These are phyloP conservation scores for Diaporthe velutina DNA, from an alignment of 2,329 filamentous ascomycete genomes.

Conservation along the genomic window DNA sequence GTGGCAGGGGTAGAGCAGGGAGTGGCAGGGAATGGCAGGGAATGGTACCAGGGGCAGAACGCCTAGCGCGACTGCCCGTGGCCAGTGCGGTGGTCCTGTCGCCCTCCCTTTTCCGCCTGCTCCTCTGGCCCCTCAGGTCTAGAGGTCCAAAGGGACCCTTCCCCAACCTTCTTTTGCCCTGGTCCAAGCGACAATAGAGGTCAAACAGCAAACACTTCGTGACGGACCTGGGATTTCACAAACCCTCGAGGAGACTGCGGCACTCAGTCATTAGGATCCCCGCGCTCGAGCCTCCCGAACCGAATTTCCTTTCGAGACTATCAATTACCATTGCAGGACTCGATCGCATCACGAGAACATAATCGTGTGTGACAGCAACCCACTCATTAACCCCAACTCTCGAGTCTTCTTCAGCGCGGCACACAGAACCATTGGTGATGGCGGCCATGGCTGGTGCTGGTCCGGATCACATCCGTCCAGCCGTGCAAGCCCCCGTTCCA, in stretches of 20 bases:
- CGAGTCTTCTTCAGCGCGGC: neutral
- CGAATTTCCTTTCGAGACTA: neutral
- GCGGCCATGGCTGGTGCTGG: constrained; percentile 2
- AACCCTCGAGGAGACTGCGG: constrained; percentile 1
- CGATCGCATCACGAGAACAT: neutral
- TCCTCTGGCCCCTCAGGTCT: neutral
- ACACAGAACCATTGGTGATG: neutral
- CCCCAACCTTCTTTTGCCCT: neutral
- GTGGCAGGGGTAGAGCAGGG: neutral
- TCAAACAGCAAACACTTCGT: neutral
- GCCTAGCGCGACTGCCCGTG: neutral
- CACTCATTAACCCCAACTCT: neutral
- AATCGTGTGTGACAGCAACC: neutral
- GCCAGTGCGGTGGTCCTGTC: neutral
- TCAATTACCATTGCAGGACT: neutral
- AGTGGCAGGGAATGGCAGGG: neutral
- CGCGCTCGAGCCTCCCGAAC: constrained; percentile 13
- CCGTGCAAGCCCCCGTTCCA: neutral
- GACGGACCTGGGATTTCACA: neutral
- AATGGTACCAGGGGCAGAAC: neutral
- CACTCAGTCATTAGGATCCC: constrained; percentile 17
- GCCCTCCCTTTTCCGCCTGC: constrained; percentile 10
- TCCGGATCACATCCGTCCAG: constrained; percentile 30
- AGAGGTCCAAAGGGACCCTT: neutral
- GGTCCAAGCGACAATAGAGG: neutral